Percentiles rank a stretch among this genome's conserved stretches.
Evolutionary conservation across 1,284 basidiomycete genomes (phyloP).

Genomic region (Sanghuangporus sanghuang): DNA sequence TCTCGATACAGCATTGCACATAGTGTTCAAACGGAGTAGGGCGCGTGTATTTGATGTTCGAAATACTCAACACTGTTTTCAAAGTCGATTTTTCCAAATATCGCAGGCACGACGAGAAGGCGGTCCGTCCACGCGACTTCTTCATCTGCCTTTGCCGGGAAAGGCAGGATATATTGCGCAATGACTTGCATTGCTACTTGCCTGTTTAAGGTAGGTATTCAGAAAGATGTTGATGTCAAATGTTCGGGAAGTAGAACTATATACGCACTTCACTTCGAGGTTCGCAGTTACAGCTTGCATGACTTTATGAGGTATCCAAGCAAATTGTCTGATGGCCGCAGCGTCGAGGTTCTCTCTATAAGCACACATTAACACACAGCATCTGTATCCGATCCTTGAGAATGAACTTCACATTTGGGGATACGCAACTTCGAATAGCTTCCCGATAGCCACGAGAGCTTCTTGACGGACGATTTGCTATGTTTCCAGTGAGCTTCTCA

Average conservation of each 20-base stretch:
- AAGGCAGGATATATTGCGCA: constrained; percentile 74
- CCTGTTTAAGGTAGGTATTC: constrained; percentile 29
- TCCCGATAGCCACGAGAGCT: constrained; percentile 75
- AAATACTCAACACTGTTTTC: constrained; percentile 55
- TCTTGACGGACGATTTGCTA: constrained; percentile 77
- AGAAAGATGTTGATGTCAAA: neutral
- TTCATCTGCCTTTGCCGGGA: constrained; percentile 65
- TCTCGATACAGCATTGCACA: constrained; percentile 64
- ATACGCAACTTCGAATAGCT: constrained; percentile 79
- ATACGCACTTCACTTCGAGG: constrained; percentile 52
- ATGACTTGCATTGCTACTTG: constrained; percentile 59
- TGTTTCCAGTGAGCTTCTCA: neutral
- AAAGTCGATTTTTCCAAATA: constrained; percentile 60
- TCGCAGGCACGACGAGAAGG: constrained; percentile 69
- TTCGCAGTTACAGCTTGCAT: constrained; percentile 48
- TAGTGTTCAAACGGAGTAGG: constrained; percentile 63
- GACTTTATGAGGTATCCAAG: constrained; percentile 88
- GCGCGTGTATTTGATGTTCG: constrained; percentile 56
- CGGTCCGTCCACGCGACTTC: constrained; percentile 83
- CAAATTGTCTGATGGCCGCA: constrained; percentile 75
- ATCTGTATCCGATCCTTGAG: neutral
- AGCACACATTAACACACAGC: constrained; percentile 6
- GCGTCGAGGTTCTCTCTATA: constrained; percentile 77
- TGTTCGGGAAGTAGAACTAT: neutral
- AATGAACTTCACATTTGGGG: constrained; percentile 75